phyloP scores from a whole-genome alignment of 106 monocot species.

The Vanilla planifolia region DNA sequence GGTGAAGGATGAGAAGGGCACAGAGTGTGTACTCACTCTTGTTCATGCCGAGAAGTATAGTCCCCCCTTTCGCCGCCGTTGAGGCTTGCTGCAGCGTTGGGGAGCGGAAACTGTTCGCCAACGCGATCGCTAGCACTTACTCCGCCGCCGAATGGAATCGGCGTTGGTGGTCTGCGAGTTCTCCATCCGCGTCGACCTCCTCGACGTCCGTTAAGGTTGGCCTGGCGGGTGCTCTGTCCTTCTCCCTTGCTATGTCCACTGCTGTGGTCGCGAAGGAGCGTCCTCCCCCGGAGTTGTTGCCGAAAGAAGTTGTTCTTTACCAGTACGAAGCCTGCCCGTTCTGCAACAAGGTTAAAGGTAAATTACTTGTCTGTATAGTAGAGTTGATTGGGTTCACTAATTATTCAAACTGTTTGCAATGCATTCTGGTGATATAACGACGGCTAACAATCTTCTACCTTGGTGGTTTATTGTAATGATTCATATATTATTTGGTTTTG shows the following conservation, averaged over 20 bases:
- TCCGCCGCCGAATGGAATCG: background rate
- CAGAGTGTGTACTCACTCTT: background rate
- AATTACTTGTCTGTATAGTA: too few species aligned
- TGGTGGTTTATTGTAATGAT: background rate
- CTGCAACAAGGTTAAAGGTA: slow-evolving; percentile 99
- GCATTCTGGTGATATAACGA: too few species aligned
- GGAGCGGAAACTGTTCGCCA: background rate
- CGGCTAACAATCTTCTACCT: too few species aligned
- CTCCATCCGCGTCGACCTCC: background rate
- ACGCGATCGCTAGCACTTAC: background rate
- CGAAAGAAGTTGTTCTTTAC: slow-evolving; percentile 78
- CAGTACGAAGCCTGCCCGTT: slow-evolving; percentile 98
- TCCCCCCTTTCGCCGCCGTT: background rate
- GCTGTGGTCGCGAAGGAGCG: slow-evolving; percentile 62
- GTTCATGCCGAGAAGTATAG: background rate
- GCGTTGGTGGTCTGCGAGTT: background rate
- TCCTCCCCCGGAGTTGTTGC: slow-evolving; percentile 28
- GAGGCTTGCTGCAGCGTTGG: too few species aligned
- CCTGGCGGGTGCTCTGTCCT: slow-evolving; percentile 67
- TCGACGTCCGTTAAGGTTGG: slow-evolving; percentile 34
- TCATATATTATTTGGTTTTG: background rate
- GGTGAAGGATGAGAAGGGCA: slow-evolving; percentile 4
- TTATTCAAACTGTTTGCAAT: background rate
- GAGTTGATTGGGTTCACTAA: too few species aligned
- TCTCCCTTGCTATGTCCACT: slow-evolving; percentile 40